phyloP scores from a whole-genome alignment of 202 grass and related monocot genomes.

The Cymbopogon flexuosus region DNA sequence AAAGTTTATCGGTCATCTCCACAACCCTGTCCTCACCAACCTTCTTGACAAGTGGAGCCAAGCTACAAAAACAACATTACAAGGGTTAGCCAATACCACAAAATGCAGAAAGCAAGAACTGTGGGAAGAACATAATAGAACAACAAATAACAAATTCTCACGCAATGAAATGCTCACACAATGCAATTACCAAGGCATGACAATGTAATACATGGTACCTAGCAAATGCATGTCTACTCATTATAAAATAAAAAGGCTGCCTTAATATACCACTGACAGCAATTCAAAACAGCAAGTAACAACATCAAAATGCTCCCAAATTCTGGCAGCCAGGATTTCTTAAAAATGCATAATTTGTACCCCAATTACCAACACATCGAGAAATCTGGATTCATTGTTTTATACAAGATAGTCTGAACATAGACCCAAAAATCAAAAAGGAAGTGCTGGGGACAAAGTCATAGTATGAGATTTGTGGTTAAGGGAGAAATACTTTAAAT shows the following conservation, averaged over 20 bases:
- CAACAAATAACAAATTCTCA: background rate
- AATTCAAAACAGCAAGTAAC: background rate
- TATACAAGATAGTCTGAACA: constrained; percentile 13
- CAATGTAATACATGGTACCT: background rate
- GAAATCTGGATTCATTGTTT: background rate
- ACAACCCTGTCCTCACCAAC: constrained; percentile 83
- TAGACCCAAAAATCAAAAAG: background rate
- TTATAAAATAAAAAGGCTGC: background rate
- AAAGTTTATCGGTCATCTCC: constrained; percentile 92
- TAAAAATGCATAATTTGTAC: background rate
- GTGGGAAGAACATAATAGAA: background rate
- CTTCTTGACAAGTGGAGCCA: constrained; percentile 94
- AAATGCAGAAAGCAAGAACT: background rate
- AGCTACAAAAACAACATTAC: constrained; percentile 38
- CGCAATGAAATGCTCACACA: background rate
- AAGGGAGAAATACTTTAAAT: background rate
- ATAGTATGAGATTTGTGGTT: background rate
- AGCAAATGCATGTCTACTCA: background rate
- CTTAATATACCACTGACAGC: background rate
- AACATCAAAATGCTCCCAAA: background rate
- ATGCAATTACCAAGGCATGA: background rate
- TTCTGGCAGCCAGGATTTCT: background rate
- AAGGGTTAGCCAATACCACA: background rate
- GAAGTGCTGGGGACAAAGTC: background rate
- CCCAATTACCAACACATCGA: background rate